Base-by-base conservation (phyloP, 495 filamentous ascomycete genomes). In the Staphylotrichum longicolle region DNA sequence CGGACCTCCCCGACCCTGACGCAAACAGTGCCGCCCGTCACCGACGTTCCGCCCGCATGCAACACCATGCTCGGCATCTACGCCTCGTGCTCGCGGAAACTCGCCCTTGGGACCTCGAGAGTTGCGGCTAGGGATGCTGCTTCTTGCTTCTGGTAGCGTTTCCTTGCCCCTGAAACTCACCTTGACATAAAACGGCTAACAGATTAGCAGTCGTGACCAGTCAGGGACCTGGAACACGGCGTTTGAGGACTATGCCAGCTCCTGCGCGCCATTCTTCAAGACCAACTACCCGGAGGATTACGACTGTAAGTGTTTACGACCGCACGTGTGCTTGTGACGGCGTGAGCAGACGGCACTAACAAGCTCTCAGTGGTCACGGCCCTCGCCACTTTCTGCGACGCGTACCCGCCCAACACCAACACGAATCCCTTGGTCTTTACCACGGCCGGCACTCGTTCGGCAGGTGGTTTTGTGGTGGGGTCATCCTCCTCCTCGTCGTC, bases 331-430 rank as follows among this genome's bases (percentile, higher is more conserved):
- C 39, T 27, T 14, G 42, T 27, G 20, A 27, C 20, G 20, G 20
- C 1, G 20, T 27, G 20, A 1, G 20, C 20, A 27, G 20, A 27
- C 20, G 20, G 20, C 20, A 27, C 20, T 27, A 27, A 27, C 37
- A 10, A 39, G 37, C 1, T 39, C 10, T 6, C 6, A 7, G 6
- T 39, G 37, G 37, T 39, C 37, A 39, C 37, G 37, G 37, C 10
- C 1, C 56, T 72, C 44, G 37, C 42, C 4, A 64, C 57, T 3
- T 60, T 70, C 35, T 72, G 70, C 60, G 63, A 68, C 7, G 53
- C 8, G 2, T 58, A 37, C 27, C 40, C 50, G 9, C 49, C 54
- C 7, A 33, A 2, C 14, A 60, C 58, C 14, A 45, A 0, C 32
- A 42, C 10, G 32, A 27, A 37, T 20, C 10, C 33, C n/a, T 44